Conservation (phyloP, 345 rosid genomes). For the Gossypium mustelinum region DNA sequence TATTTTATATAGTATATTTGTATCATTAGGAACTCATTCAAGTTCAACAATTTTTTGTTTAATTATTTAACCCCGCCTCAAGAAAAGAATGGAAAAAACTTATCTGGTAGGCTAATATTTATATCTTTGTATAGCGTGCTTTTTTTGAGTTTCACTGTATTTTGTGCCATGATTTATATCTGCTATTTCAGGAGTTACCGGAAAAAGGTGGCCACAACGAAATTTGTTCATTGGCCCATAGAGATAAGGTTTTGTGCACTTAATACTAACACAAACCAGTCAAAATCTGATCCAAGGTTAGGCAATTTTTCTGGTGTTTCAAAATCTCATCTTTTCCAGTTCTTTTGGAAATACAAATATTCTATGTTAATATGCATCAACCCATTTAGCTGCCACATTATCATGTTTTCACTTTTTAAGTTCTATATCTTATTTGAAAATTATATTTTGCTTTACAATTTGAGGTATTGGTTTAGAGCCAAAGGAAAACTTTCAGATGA, state of each 20-base stretch:
- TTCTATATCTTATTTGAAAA: constrained; percentile 3
- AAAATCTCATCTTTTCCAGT: constrained; percentile 10
- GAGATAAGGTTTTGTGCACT: constrained; percentile 93
- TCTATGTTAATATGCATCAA: background rate
- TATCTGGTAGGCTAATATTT: background rate
- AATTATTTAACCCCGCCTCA: background rate
- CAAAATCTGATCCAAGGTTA: constrained; percentile 83
- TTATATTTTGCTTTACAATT: constrained; percentile 36
- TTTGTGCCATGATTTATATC: background rate
- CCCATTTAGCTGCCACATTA: background rate
- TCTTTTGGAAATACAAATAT: background rate
- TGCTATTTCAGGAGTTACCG: constrained; percentile 74
- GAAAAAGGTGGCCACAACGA: constrained; percentile 63
- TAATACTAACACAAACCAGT: constrained; percentile 59
- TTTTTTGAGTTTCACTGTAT: background rate
- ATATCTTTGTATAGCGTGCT: background rate
- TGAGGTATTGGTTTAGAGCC: constrained; percentile 93
- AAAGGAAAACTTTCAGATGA: constrained; percentile 94
- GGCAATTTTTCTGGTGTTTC: constrained; percentile 11
- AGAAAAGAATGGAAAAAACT: background rate
- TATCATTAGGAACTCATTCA: background rate
- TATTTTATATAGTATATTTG: background rate
- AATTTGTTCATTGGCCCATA: constrained; percentile 88
- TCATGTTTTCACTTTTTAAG: background rate
- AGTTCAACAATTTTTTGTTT: background rate